Evolutionary conservation across 148 eudicot genomes (phyloP).

Genomic region (Vaccinium vitisidaea): DNA sequence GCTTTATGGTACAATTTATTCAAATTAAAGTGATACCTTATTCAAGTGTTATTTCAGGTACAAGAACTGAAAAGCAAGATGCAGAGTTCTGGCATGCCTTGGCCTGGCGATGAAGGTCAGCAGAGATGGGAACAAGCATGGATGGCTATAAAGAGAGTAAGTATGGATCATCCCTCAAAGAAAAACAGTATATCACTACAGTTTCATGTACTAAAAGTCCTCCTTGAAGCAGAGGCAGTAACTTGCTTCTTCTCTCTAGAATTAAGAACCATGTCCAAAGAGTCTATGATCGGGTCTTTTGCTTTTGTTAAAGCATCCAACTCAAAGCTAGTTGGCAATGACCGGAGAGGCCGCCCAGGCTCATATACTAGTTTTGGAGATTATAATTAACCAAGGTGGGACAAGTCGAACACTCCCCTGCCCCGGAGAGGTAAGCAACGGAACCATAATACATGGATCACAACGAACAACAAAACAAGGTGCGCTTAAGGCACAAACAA

Average conservation of each 20-base stretch:
- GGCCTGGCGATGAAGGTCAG: constrained; percentile 98
- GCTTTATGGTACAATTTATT: not conserved
- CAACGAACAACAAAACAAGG: no score
- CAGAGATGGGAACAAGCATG: constrained; percentile 95
- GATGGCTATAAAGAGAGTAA: constrained; percentile 90
- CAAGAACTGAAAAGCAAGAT: constrained; percentile 74
- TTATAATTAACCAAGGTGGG: no score
- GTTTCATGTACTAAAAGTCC: not conserved
- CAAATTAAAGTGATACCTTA: constrained; percentile 7
- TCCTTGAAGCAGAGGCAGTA: not conserved
- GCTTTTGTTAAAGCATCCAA: no score
- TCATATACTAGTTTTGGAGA: no score
- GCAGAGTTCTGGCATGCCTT: constrained; percentile 92
- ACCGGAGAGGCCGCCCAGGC: no score
- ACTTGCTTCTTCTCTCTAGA: constrained; percentile 1
- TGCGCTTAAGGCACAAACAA: no score
- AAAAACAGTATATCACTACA: not conserved
- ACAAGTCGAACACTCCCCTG: no score
- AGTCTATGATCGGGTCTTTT: not conserved
- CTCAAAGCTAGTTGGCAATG: no score
- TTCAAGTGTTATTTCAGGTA: constrained; percentile 45
- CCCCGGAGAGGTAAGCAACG: no score
- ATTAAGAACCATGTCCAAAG: not conserved
- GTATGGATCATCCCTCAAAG: not conserved
- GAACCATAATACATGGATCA: no score